Evolutionary conservation across 73 alveolate species (phyloP), one percentile per base, ranked within the genome.

Genomic region (Paraurostyla sp.): DNA sequence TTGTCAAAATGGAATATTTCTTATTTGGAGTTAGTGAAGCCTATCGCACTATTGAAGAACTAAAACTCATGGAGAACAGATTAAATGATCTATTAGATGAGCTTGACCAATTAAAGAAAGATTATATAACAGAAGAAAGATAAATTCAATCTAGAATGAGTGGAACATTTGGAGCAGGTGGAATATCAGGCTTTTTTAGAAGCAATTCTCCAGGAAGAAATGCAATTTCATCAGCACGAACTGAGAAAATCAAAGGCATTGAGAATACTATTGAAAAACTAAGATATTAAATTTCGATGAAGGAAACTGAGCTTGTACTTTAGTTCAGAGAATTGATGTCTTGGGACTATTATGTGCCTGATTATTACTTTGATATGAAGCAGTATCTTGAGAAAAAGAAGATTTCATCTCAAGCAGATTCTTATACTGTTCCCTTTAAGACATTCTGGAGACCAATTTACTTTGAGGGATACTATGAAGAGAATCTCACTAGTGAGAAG

Each of bases 1-100:
- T 87, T 36, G 89, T 87, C 30, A 87, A 87, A 62, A 87, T 87
- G 93, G 93, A 87, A 76, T 87, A 87, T 65, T 87, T 87, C 84
- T 48, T 87, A 18, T 87, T 20, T 36, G 87, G 76, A 22, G 62
- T 76, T 9, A 35, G 33, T 18, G 93, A 87, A 57, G 83, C 93
- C 40, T 71, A 52, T 38, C 6, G 58, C 4, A 41, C 27, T 30
- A 56, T 87, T 6, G 54, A 38, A 33, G 89, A 76, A 27, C 58
- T 87, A 3, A 71, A 45, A 52, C 52, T 41, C 33, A 46, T 75
- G 87, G 87, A 75, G 51, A 32, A 40, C 27, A 43, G 33, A 32
- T 15, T 75, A 9, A 45, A 30, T 75, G 87, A 20, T 1, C 35
- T 46, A 6, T 30, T 32, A 13, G 87, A 43, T 22, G 75, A 75